Evolutionary conservation across 2,329 filamentous ascomycete genomes (phyloP).

Genomic region (Aschersonia sp.): DNA sequence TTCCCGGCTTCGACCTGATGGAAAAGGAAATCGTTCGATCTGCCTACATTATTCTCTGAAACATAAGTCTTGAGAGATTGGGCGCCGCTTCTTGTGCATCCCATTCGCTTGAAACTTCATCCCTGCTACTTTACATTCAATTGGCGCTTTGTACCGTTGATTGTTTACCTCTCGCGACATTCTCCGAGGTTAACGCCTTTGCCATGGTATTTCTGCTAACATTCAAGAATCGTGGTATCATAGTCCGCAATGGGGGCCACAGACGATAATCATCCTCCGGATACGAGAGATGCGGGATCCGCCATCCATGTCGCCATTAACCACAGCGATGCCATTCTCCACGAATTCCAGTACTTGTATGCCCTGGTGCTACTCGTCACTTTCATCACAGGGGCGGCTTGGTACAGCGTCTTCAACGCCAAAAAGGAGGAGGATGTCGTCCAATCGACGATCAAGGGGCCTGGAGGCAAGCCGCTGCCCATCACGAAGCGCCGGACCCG

Average conservation of each 20-base stretch:
- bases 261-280: conserved; percentile 16
- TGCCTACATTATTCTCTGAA: too few species aligned
- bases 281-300: conserved; percentile 9
- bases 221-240: not conserved
- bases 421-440: conserved; percentile 32
- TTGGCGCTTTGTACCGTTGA: not conserved
- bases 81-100: too few species aligned
- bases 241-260: conserved; percentile 21
- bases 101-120: too few species aligned
- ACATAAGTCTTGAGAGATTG: too few species aligned
- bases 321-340: conserved; percentile 27
- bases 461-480: conserved; percentile 80
- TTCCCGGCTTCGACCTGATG: too few species aligned
- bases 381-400: conserved; percentile 34
- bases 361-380: conserved; percentile 34
- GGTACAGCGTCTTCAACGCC: conserved; percentile 37
- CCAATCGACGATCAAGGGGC: conserved; percentile 47
- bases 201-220: too few species aligned
- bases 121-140: too few species aligned
- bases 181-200: not conserved
- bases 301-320: conserved; percentile 9
- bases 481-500: conserved; percentile 41
- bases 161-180: not conserved
- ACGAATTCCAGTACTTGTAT: conserved; percentile 34
- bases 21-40: too few species aligned